Percentiles rank a stretch among this genome's conserved stretches.
Evolutionary conservation across 495 filamentous ascomycete species (phyloP).

Genomic region (Penicillium psychrofluorescens): DNA sequence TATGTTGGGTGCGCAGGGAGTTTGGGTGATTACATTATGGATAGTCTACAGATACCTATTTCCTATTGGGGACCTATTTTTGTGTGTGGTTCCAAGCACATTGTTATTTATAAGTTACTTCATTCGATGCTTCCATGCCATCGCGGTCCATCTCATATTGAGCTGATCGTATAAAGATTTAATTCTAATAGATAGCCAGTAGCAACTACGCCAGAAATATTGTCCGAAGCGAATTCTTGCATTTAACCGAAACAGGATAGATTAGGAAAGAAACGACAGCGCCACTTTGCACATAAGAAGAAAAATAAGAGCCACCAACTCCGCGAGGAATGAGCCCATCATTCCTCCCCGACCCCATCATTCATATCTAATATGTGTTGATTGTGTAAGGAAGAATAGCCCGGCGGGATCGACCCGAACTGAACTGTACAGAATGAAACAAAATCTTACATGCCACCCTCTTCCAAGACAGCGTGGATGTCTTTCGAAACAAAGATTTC

Average conservation of each 20-base stretch:
- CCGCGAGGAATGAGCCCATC: conserved; percentile 7
- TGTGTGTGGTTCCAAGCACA: neutral
- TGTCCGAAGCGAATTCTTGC: neutral
- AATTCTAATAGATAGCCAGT: no score
- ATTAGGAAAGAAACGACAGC: neutral
- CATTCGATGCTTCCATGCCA: no score
- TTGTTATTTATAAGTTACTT: neutral
- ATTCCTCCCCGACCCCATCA: neutral
- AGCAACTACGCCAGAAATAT: no score
- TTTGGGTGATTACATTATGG: neutral
- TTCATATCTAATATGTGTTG: neutral
- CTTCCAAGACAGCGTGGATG: conserved; percentile 33
- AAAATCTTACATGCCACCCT: conserved; percentile 22
- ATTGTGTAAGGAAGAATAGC: no score
- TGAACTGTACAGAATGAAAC: conserved; percentile 17
- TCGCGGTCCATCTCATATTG: no score
- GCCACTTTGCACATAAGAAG: neutral
- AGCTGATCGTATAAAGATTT: no score
- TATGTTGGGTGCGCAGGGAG: neutral
- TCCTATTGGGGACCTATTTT: conserved; percentile 1
- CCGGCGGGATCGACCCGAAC: no score
- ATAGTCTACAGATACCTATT: neutral
- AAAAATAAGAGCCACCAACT: conserved; percentile 15
- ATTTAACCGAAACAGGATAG: neutral
- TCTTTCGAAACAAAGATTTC: conserved; percentile 40